Evolutionary conservation across 495 filamentous ascomycete genomes (phyloP).

Genomic region (Xylaria nigripes): DNA sequence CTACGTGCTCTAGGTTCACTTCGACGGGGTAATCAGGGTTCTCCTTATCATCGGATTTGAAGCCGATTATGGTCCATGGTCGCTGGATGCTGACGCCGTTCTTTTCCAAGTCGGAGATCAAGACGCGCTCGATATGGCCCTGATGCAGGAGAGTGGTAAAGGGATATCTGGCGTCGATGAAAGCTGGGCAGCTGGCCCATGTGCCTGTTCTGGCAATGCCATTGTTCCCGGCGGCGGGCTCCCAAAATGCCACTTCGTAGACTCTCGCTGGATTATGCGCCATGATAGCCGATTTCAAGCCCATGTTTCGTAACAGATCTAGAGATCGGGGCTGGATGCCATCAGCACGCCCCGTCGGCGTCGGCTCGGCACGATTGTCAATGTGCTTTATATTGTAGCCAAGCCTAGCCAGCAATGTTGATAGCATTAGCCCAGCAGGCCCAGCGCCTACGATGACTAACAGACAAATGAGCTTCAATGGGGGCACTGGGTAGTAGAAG

Average conservation of each 20-base stretch:
- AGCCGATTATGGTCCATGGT: slow-evolving; percentile 54
- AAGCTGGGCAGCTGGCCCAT: slow-evolving; percentile 62
- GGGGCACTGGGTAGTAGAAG: neutral
- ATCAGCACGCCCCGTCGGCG: slow-evolving; percentile 66
- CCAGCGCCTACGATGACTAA: slow-evolving; percentile 80
- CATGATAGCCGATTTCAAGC: slow-evolving; percentile 67
- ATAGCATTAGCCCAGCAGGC: slow-evolving; percentile 78
- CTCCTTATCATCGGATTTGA: slow-evolving; percentile 47
- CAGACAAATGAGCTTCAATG: slow-evolving; percentile 3
- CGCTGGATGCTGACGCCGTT: slow-evolving; percentile 50
- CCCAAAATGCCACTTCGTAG: slow-evolving; percentile 75
- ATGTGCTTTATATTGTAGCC: slow-evolving; percentile 63
- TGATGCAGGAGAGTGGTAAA: slow-evolving; percentile 72
- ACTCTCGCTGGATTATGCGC: slow-evolving; percentile 61
- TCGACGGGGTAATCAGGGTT: slow-evolving; percentile 55
- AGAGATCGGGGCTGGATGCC: slow-evolving; percentile 75
- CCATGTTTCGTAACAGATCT: slow-evolving; percentile 66
- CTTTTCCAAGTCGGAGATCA: slow-evolving; percentile 58
- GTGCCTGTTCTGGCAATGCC: slow-evolving; percentile 63
- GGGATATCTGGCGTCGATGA: slow-evolving; percentile 67
- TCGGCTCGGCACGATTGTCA: slow-evolving; percentile 61
- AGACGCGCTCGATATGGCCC: slow-evolving; percentile 63
- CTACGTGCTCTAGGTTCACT: slow-evolving; percentile 65
- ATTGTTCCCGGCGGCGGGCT: slow-evolving; percentile 46
- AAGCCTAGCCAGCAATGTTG: slow-evolving; percentile 67